phyloP scores from a whole-genome alignment of 2,329 filamentous ascomycete species.

The Calycina herbarum region DNA sequence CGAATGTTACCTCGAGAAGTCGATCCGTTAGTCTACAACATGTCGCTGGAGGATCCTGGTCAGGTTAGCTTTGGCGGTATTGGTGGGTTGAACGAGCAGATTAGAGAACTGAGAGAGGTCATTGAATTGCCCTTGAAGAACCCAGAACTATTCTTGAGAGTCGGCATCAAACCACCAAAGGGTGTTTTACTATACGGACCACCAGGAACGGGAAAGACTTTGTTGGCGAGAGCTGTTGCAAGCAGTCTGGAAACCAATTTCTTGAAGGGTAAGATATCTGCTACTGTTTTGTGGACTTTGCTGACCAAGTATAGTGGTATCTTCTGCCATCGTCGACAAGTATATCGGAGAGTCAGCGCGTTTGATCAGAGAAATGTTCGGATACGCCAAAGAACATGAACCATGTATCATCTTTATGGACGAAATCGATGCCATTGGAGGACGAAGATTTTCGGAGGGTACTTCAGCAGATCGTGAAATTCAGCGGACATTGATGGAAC shows the following conservation, averaged over 20 bases:
- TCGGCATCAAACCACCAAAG: conserved; percentile 98
- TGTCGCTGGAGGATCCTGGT: conserved; percentile 97
- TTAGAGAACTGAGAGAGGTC: conserved; percentile 93
- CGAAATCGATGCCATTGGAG: conserved; percentile 98
- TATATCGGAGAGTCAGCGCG: conserved; percentile 98
- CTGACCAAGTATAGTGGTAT: conserved; percentile 68
- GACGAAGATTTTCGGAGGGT: conserved; percentile 92
- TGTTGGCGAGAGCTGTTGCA: conserved; percentile 90
- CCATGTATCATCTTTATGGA: conserved; percentile 99
- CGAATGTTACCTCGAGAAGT: conserved; percentile 98
- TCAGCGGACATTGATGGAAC: conserved; percentile 96
- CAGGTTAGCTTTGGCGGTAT: conserved; percentile 98
- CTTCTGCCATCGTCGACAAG: conserved; percentile 98
- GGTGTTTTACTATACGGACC: conserved; percentile 95
- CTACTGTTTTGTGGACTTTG: conserved; percentile 16
- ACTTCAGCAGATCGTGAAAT: conserved; percentile 98
- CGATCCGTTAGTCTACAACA: conserved; percentile 98
- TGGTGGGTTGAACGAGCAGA: conserved; percentile 96
- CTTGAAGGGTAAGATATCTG: conserved; percentile 70
- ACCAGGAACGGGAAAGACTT: conserved; percentile 93
- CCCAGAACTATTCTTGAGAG: conserved; percentile 92
- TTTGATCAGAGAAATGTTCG: conserved; percentile 98
- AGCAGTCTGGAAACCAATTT: conserved; percentile 98
- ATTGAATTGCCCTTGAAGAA: conserved; percentile 98
- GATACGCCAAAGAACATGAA: conserved; percentile 98